Percentiles rank a stretch among this genome's conserved stretches.
phyloP scores from a whole-genome alignment of 495 filamentous ascomycete genomes.

The Aspergillus mulundensis region DNA sequence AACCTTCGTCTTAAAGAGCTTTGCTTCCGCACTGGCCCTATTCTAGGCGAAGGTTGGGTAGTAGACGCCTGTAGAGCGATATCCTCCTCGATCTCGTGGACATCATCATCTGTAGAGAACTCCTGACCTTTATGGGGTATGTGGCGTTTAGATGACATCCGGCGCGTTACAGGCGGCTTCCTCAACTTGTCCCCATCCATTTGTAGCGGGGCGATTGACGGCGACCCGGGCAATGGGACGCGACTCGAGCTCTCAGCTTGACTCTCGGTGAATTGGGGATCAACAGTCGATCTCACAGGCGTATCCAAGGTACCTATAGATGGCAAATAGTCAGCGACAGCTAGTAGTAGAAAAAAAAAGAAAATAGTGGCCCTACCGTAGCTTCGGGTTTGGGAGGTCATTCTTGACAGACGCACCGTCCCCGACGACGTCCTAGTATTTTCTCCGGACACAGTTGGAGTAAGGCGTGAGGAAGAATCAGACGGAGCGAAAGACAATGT shows the following conservation, averaged over 20 bases:
- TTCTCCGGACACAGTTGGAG: conserved; percentile 13
- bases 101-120: conserved; percentile 92
- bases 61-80: conserved; percentile 31
- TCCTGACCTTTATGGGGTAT: conserved; percentile 76
- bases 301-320: conserved; percentile 37
- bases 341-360: background rate
- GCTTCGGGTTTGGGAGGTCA: conserved; percentile 27
- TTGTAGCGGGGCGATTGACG: conserved; percentile 54
- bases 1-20: conserved; percentile 67
- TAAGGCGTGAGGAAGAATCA: conserved; percentile 9
- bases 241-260: conserved; percentile 31
- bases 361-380: conserved; percentile 28
- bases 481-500: conserved; percentile 2
- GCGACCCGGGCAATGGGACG: conserved; percentile 38
- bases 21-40: conserved; percentile 38
- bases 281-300: conserved; percentile 23
- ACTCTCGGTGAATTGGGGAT: conserved; percentile 28
- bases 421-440: conserved; percentile 12
- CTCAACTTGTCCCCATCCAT: conserved; percentile 53
- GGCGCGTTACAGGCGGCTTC: conserved; percentile 66
- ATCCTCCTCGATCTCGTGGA: conserved; percentile 70
- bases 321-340: conserved; percentile 9
- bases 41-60: conserved; percentile 35
- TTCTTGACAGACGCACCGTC: conserved; percentile 20
- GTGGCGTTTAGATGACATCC: conserved; percentile 68